These are phyloP conservation scores for Trematosphaeria pertusa DNA, from an alignment of 2,329 filamentous ascomycete genomes.

Conservation along the genomic window DNA sequence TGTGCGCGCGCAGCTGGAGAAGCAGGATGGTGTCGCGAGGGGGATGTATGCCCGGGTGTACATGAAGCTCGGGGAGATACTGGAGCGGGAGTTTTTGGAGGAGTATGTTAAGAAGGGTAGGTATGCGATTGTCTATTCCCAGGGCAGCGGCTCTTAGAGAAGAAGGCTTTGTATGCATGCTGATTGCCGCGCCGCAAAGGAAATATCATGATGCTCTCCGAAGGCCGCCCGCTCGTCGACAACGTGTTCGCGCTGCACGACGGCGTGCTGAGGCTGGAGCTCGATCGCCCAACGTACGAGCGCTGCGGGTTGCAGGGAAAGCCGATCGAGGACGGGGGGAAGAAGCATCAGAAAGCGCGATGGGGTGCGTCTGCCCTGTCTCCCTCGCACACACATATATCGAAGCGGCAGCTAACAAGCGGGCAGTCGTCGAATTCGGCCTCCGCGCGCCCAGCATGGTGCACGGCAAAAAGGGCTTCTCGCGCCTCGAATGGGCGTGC, in stretches of 20 bases:
- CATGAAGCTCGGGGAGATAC: slow-evolving; percentile 74
- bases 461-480: slow-evolving; percentile 82
- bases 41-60: slow-evolving; percentile 70
- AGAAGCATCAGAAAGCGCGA: slow-evolving; percentile 71
- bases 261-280: slow-evolving; percentile 74
- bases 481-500: slow-evolving; percentile 78
- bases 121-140: background rate
- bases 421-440: slow-evolving; percentile 78
- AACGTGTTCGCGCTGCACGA: slow-evolving; percentile 75
- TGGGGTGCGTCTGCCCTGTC: slow-evolving; percentile 79
- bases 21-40: slow-evolving; percentile 36
- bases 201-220: slow-evolving; percentile 82
- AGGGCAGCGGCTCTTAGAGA: background rate
- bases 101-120: slow-evolving; percentile 81
- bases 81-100: slow-evolving; percentile 80
- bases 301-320: slow-evolving; percentile 79
- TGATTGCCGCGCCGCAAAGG: no score
- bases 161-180: slow-evolving; percentile 11
- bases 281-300: slow-evolving; percentile 85
- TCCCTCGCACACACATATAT: no score
- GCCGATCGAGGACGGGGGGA: slow-evolving; percentile 63
- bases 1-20: slow-evolving; percentile 61
- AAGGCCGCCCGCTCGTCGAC: slow-evolving; percentile 73
- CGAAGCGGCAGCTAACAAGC: no score
- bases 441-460: slow-evolving; percentile 78